Conservation (phyloP, 129 eudicot genomes). For the Escallonia herrerae region DNA sequence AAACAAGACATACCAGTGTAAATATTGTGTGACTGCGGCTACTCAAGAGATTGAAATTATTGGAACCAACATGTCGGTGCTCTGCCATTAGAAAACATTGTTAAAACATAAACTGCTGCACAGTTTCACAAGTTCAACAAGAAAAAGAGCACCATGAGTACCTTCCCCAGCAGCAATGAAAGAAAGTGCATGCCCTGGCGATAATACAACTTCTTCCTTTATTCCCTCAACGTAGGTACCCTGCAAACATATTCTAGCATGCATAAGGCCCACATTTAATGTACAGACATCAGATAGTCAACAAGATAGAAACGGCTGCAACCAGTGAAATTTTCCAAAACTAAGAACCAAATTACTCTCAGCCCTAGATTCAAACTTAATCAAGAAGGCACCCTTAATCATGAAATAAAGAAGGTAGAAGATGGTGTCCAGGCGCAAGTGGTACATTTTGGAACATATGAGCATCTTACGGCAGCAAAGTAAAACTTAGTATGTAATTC, state of each 20-base stretch:
- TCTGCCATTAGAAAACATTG: conserved; percentile 42
- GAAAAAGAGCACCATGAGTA: conserved; percentile 11
- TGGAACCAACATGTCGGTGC: conserved; percentile 98
- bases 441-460: neutral
- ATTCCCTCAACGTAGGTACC: conserved; percentile 99
- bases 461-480: neutral
- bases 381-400: neutral
- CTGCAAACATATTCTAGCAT: conserved; percentile 19
- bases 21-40: conserved; percentile 98
- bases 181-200: conserved; percentile 98
- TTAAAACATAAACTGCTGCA: neutral
- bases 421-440: no score
- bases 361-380: neutral
- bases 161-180: conserved; percentile 99
- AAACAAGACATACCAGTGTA: conserved; percentile 66
- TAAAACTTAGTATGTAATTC: neutral
- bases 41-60: conserved; percentile 85
- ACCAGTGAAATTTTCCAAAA: neutral
- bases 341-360: neutral
- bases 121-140: neutral
- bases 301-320: neutral
- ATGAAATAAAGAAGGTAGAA: neutral
- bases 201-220: conserved; percentile 95
- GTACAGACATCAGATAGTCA: neutral
- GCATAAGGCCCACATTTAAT: conserved; percentile 1